Percentiles rank a stretch among this genome's conserved stretches.
Evolutionary conservation across 2,329 filamentous ascomycete species (phyloP).

Genomic region (Byssoonygena ceratinophila): DNA sequence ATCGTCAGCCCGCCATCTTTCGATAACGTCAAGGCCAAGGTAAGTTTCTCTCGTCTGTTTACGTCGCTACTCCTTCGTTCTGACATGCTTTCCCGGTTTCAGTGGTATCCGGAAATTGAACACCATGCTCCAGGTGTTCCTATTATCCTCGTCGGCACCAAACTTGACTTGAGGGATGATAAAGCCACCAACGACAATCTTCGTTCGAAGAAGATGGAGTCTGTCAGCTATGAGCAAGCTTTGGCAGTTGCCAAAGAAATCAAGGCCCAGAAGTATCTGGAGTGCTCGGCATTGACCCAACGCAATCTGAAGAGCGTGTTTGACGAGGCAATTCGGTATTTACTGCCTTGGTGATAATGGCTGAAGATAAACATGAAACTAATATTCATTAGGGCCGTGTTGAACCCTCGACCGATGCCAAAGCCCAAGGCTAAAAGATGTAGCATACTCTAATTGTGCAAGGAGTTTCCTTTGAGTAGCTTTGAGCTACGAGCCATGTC

Average conservation of each 20-base stretch:
- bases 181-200: constrained; percentile 69
- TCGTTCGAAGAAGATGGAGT: constrained; percentile 86
- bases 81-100: constrained; percentile 13
- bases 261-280: constrained; percentile 89
- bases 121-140: constrained; percentile 92
- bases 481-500: neutral
- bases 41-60: constrained; percentile 35
- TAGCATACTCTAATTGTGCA: constrained; percentile 10
- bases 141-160: constrained; percentile 94
- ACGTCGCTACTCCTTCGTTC: neutral
- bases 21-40: constrained; percentile 98
- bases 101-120: constrained; percentile 98
- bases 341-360: neutral
- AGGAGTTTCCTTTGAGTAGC: neutral
- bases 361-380: neutral
- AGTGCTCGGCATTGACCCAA: constrained; percentile 95
- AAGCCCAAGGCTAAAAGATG: constrained; percentile 38
- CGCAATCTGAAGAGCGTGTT: constrained; percentile 97
- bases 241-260: constrained; percentile 86
- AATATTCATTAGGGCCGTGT: constrained; percentile 32
- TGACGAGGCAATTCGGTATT: constrained; percentile 93
- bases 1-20: constrained; percentile 96
- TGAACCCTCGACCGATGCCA: constrained; percentile 38
- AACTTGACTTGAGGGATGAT: constrained; percentile 90
- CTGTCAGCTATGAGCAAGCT: constrained; percentile 91